Conservation (phyloP, 2,329 filamentous ascomycete genomes). For the Aspergillus nomiae region DNA sequence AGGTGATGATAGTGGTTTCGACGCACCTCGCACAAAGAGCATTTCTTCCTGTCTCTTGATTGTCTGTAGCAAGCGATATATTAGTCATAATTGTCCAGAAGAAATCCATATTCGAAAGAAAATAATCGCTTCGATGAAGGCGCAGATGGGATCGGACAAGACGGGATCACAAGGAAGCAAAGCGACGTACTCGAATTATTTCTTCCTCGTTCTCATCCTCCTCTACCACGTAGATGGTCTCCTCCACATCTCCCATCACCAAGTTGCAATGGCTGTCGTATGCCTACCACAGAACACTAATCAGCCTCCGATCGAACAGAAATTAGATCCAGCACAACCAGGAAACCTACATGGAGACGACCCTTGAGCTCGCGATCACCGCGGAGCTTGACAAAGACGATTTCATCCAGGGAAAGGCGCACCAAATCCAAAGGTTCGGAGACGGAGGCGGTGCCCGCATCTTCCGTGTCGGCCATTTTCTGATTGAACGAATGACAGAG, state of each 20-base stretch:
- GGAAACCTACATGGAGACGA: constrained; percentile 76
- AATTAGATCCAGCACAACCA: neutral
- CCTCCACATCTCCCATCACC: constrained; percentile 92
- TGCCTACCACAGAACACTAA: constrained; percentile 59
- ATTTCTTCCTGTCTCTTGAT: constrained; percentile 97
- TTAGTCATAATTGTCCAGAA: neutral
- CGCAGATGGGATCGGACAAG: neutral
- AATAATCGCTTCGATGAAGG: neutral
- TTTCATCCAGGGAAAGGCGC: constrained; percentile 88
- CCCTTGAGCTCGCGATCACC: constrained; percentile 96
- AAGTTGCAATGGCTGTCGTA: constrained; percentile 99
- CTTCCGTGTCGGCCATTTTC: constrained; percentile 80
- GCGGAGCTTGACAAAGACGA: constrained; percentile 95
- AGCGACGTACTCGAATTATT: constrained; percentile 65
- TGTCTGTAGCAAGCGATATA: constrained; percentile 58
- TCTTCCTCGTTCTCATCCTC: constrained; percentile 79
- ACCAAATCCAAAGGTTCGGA: constrained; percentile 96
- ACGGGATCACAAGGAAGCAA: neutral
- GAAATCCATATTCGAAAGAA: neutral
- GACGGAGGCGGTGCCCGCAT: constrained; percentile 67
- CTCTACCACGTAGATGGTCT: constrained; percentile 92
- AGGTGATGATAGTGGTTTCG: neutral
- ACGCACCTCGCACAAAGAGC: constrained; percentile 91
- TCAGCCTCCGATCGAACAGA: constrained; percentile 1
- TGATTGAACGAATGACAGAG: constrained; percentile 5